Percentiles rank a stretch among this genome's conserved stretches.
Conservation (phyloP, 148 eudicot species). For the Persicaria maculosa region DNA sequence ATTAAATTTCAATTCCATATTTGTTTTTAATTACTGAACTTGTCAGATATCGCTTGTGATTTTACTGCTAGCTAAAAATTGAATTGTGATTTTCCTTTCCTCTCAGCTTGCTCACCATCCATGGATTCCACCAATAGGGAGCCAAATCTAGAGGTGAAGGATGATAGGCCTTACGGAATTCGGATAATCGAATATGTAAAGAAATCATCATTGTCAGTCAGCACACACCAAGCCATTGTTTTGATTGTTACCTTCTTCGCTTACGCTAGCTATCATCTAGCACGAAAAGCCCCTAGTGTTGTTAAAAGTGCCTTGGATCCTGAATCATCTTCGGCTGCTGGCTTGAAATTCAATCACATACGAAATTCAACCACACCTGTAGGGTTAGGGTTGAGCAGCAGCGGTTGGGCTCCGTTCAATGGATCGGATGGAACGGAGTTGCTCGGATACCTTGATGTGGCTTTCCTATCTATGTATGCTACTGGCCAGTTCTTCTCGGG, state of each 20-base stretch:
- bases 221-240: conserved; percentile 67
- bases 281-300: conserved; percentile 77
- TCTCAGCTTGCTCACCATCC: not conserved
- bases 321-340: conserved; percentile 20
- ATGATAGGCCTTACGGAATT: conserved; percentile 59
- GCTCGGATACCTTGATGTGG: conserved; percentile 85
- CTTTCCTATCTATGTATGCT: conserved; percentile 67
- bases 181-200: conserved; percentile 40
- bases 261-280: conserved; percentile 63
- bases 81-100: not conserved
- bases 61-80: not conserved
- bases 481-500: conserved; percentile 75
- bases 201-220: conserved; percentile 49
- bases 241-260: conserved; percentile 66
- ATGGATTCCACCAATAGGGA: conserved; percentile 44
- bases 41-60: not conserved
- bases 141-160: conserved; percentile 22
- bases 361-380: not conserved
- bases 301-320: conserved; percentile 89
- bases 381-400: not conserved
- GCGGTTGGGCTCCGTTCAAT: conserved; percentile 87
- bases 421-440: conserved; percentile 58
- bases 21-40: too few relatives aligned
- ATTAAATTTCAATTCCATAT: not conserved
- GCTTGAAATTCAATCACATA: conserved; percentile 11